Conservation (phyloP, 495 filamentous ascomycete genomes). For the Parathielavia appendiculata region DNA sequence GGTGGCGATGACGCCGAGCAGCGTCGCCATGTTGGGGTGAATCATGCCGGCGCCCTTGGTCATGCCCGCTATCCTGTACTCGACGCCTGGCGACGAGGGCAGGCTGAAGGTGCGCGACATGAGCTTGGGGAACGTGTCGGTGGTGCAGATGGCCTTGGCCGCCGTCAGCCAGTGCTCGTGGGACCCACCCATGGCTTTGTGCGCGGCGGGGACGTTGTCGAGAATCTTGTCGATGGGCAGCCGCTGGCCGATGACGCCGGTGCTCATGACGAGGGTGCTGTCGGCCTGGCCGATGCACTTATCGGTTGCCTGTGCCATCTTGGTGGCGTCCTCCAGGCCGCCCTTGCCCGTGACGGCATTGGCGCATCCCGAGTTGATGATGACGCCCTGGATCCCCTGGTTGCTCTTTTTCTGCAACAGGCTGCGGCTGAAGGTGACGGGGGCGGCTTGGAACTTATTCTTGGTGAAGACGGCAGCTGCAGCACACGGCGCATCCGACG, state of each 20-base stretch:
- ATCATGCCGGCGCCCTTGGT: conserved; percentile 99
- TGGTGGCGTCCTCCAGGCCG: conserved; percentile 79
- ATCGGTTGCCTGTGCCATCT: conserved; percentile 77
- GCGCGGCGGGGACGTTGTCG: conserved; percentile 68
- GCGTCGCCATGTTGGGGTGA: conserved; percentile 97
- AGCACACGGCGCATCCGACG: conserved; percentile 82
- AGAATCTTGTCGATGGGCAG: conserved; percentile 90
- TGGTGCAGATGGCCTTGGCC: conserved; percentile 95
- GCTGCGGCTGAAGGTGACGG: conserved; percentile 74
- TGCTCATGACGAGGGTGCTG: conserved; percentile 90
- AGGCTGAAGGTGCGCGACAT: conserved; percentile 77
- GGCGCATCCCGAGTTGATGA: conserved; percentile 94
- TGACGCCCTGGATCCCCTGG: conserved; percentile 67
- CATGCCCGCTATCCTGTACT: conserved; percentile 87
- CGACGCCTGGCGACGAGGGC: conserved; percentile 67
- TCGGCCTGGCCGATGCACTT: conserved; percentile 58
- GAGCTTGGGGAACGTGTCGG: conserved; percentile 98
- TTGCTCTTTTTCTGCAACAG: conserved; percentile 62
- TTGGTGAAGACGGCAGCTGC: conserved; percentile 94
- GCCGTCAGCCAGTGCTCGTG: conserved; percentile 83
- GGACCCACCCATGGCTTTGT: conserved; percentile 59
- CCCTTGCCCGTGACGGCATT: conserved; percentile 96
- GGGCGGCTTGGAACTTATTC: conserved; percentile 97
- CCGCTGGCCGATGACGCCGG: conserved; percentile 94
- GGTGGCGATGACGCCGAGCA: conserved; percentile 89